Evolutionary conservation across 768 basidiomycete genomes (phyloP).

Genomic region (Hygrophoropsis aurantiaca): DNA sequence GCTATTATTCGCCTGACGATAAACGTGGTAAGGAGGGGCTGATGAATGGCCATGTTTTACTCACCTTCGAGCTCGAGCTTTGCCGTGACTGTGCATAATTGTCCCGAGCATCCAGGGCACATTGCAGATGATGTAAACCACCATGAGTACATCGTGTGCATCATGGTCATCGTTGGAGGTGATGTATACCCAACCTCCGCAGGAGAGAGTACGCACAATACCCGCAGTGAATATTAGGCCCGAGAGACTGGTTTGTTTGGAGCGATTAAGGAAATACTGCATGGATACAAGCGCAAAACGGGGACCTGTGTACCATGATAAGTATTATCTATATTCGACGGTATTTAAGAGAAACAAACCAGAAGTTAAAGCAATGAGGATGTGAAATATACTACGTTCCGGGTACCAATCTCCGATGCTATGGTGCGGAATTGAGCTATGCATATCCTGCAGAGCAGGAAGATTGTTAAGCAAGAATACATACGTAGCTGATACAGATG

Average conservation of each 20-base stretch:
- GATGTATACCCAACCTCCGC: slow-evolving; percentile 92
- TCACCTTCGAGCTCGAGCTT: slow-evolving; percentile 55
- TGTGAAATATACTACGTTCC: slow-evolving; percentile 81
- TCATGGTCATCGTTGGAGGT: slow-evolving; percentile 85
- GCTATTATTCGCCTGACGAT: slow-evolving; percentile 51
- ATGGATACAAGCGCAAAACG: slow-evolving; percentile 66
- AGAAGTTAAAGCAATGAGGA: slow-evolving; percentile 83
- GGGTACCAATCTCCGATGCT: slow-evolving; percentile 93
- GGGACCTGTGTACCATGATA: slow-evolving; percentile 48
- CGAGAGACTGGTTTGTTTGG: slow-evolving; percentile 42
- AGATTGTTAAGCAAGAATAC: slow-evolving; percentile 20
- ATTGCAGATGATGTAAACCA: slow-evolving; percentile 79
- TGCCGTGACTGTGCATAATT: slow-evolving; percentile 45
- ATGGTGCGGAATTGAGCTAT: background rate
- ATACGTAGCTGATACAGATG: slow-evolving; percentile 84
- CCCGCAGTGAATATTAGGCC: slow-evolving; percentile 59
- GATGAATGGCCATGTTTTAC: slow-evolving; percentile 7
- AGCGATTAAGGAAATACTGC: slow-evolving; percentile 59
- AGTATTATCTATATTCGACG: background rate
- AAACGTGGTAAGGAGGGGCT: slow-evolving; percentile 2
- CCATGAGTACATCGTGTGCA: slow-evolving; percentile 85
- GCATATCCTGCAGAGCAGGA: background rate
- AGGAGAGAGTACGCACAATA: slow-evolving; percentile 71
- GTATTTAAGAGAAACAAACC: slow-evolving; percentile 36
- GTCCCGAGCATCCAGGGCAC: slow-evolving; percentile 88